These are phyloP conservation scores for Colletotrichum euphorbiae DNA, from an alignment of 2,329 filamentous ascomycete genomes.

Conservation along the genomic window DNA sequence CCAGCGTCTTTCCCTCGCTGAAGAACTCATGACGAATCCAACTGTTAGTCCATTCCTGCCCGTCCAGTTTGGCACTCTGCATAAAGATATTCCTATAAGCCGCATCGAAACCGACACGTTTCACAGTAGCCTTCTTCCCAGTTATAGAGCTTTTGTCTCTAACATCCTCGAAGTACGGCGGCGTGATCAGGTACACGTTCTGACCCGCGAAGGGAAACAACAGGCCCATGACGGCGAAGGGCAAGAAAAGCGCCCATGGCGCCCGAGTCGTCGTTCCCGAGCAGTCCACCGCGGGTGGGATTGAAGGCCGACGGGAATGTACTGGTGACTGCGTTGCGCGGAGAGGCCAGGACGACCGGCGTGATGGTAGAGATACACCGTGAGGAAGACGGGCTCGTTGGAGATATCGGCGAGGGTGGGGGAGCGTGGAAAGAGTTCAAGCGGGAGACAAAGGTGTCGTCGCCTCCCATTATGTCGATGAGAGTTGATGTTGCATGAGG, in stretches of 20 bases:
- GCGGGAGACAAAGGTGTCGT: slow-evolving; percentile 61
- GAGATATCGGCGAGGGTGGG: slow-evolving; percentile 53
- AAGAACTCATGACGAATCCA: slow-evolving; percentile 74
- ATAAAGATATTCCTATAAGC: slow-evolving; percentile 67
- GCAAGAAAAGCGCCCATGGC: slow-evolving; percentile 72
- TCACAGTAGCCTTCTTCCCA: slow-evolving; percentile 67
- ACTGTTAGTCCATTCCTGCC: slow-evolving; percentile 64
- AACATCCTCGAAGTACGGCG: slow-evolving; percentile 69
- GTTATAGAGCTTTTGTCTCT: slow-evolving; percentile 63
- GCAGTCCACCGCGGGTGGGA: slow-evolving; percentile 64
- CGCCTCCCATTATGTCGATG: slow-evolving; percentile 65
- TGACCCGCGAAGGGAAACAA: slow-evolving; percentile 73
- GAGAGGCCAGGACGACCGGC: slow-evolving; percentile 66
- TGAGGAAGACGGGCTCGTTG: slow-evolving; percentile 68
- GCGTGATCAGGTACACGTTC: slow-evolving; percentile 71
- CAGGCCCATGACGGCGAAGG: slow-evolving; percentile 65
- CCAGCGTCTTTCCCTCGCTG: slow-evolving; percentile 65
- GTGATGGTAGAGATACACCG: slow-evolving; percentile 72
- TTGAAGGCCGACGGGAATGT: slow-evolving; percentile 73
- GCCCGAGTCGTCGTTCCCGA: slow-evolving; percentile 73
- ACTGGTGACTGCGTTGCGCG: slow-evolving; percentile 63
- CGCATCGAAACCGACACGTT: slow-evolving; percentile 67
- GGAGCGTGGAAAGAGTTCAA: slow-evolving; percentile 67
- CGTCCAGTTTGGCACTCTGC: slow-evolving; percentile 68
- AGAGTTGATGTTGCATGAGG: slow-evolving; percentile 57